Percentiles rank a stretch among this genome's conserved stretches.
Evolutionary conservation across 768 basidiomycete species (phyloP).

Genomic region (Phaffia tasmanica): DNA sequence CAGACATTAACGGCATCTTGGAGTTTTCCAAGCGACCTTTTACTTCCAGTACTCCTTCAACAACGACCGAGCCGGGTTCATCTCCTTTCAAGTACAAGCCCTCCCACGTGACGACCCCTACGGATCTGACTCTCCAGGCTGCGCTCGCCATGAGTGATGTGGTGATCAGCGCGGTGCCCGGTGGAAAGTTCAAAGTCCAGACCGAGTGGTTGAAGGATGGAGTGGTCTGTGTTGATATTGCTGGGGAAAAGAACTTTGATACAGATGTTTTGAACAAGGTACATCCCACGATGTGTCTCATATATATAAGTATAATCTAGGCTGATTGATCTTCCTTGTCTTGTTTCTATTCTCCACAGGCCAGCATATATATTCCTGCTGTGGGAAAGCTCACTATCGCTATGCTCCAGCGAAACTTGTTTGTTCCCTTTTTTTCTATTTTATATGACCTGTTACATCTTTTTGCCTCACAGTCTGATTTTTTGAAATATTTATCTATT

Average conservation of each 20-base stretch:
- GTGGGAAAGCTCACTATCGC: constrained; percentile 93
- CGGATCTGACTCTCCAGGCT: constrained; percentile 57
- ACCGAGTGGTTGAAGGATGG: constrained; percentile 87
- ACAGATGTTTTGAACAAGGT: constrained; percentile 85
- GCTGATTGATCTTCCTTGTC: neutral
- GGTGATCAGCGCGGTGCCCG: constrained; percentile 88
- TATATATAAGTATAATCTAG: constrained; percentile 8
- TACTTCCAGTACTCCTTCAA: neutral
- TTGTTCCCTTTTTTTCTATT: neutral
- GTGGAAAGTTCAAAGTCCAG: constrained; percentile 69
- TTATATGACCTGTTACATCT: neutral
- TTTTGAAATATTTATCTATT: constrained; percentile 26
- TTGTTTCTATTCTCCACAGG: constrained; percentile 48
- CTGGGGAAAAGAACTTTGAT: constrained; percentile 94
- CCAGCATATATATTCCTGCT: constrained; percentile 84
- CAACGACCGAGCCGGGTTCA: too few relatives aligned
- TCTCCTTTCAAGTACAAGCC: constrained; percentile 53
- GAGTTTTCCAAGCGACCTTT: constrained; percentile 87
- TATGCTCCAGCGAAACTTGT: constrained; percentile 26
- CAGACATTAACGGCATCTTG: constrained; percentile 91
- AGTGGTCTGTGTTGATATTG: constrained; percentile 83
- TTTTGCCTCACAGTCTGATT: neutral
- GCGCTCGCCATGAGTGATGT: constrained; percentile 80
- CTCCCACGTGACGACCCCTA: constrained; percentile 67
- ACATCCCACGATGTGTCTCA: constrained; percentile 26